Conservation (phyloP, 2,329 filamentous ascomycete genomes). For the Verticillium longisporum region DNA sequence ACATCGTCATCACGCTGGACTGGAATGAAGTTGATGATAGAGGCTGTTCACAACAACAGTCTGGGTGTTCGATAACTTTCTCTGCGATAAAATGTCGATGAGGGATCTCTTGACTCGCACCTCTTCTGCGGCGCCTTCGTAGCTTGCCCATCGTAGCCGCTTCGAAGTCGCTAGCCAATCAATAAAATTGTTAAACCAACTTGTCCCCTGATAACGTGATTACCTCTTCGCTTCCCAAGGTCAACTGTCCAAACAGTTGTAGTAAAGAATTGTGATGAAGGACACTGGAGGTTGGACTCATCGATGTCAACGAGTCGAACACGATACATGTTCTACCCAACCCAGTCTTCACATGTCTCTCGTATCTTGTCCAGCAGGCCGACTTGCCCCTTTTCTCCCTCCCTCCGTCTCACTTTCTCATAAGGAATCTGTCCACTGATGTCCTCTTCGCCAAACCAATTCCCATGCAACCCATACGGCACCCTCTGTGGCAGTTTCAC, state of each 20-base stretch:
- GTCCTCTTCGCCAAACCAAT: constrained; percentile 50
- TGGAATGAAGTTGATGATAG: background rate
- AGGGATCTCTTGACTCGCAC: background rate
- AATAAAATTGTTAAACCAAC: too few species aligned
- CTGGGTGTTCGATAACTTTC: background rate
- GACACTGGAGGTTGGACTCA: too few species aligned
- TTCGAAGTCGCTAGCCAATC: background rate
- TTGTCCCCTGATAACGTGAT: too few species aligned
- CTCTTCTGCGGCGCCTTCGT: background rate
- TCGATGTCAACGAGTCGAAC: too few species aligned
- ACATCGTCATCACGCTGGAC: background rate
- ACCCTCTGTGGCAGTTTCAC: constrained; percentile 43
- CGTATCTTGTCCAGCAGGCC: background rate
- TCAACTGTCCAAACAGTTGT: too few species aligned
- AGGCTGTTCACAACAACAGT: background rate
- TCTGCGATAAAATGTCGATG: background rate
- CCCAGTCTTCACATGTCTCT: background rate
- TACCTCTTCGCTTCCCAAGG: too few species aligned
- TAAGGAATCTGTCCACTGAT: constrained; percentile 38
- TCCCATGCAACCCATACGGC: constrained; percentile 62
- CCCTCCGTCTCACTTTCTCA: background rate
- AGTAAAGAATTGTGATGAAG: too few species aligned
- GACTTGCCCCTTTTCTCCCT: background rate
- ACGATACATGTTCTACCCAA: background rate
- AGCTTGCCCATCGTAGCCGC: background rate